Percentiles rank a stretch among this genome's conserved stretches.
phyloP scores from a whole-genome alignment of 331 rosid species.

The Malus hybrid region DNA sequence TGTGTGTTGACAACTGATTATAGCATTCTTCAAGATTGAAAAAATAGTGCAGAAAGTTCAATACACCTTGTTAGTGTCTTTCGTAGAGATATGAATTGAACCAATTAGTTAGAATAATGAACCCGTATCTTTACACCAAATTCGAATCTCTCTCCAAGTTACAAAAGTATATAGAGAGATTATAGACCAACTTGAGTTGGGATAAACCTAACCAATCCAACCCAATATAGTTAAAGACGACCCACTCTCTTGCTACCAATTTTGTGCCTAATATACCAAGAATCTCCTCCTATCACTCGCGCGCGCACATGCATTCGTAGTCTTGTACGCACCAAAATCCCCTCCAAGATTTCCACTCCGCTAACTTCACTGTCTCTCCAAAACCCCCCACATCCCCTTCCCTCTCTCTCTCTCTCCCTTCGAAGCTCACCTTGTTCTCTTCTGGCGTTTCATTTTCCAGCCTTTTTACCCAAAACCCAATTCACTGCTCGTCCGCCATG shows the following conservation, averaged over 20 bases:
- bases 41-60: too few relatives aligned
- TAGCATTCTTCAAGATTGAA: too few relatives aligned
- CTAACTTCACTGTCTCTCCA: background rate
- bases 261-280: background rate
- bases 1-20: too few relatives aligned
- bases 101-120: background rate
- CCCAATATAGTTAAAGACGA: background rate
- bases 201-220: background rate
- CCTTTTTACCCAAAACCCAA: background rate
- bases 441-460: background rate
- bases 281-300: background rate
- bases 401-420: background rate
- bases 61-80: too few relatives aligned
- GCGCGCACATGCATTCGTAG: background rate
- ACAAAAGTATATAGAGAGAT: background rate
- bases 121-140: too few relatives aligned
- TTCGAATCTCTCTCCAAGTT: too few relatives aligned
- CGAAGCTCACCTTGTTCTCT: background rate
- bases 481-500: conserved; percentile 6
- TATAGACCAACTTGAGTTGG: background rate
- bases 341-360: background rate
- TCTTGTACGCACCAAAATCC: conserved; percentile 15
- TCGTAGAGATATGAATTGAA: too few relatives aligned
- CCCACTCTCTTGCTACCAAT: background rate
- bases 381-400: background rate